Evolutionary conservation across 495 filamentous ascomycete genomes (phyloP).

Genomic region (Niebla homalea): DNA sequence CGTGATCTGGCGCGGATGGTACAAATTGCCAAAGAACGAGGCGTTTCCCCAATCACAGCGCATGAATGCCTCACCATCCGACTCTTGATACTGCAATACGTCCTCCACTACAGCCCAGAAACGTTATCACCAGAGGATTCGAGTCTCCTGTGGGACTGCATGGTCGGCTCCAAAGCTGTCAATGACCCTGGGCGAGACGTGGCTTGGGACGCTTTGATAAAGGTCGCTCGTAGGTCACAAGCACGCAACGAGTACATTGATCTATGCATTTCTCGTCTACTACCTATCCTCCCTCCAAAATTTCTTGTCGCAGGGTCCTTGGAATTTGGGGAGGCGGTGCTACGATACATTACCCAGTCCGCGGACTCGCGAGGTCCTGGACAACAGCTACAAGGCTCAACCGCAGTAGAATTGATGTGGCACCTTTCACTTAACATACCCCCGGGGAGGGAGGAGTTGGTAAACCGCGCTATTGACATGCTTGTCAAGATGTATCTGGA

Average conservation of each 20-base stretch:
- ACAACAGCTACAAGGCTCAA: constrained; percentile 15
- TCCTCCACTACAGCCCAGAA: constrained; percentile 45
- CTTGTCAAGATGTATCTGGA: constrained; percentile 70
- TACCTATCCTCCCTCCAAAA: constrained; percentile 47
- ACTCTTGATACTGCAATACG: constrained; percentile 40
- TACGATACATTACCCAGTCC: constrained; percentile 29
- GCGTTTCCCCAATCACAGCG: constrained; percentile 23
- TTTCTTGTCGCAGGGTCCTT: constrained; percentile 55
- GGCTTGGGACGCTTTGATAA: constrained; percentile 53
- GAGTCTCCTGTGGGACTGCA: constrained; percentile 48
- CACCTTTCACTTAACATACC: constrained; percentile 61
- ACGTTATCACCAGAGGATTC: constrained; percentile 49
- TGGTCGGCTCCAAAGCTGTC: constrained; percentile 48
- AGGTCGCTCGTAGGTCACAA: constrained; percentile 30
- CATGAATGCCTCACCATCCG: constrained; percentile 31
- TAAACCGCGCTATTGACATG: constrained; percentile 44
- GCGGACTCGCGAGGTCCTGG: constrained; percentile 5
- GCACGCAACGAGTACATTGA: constrained; percentile 50
- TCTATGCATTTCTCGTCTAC: constrained; percentile 50
- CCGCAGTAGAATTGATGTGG: constrained; percentile 71
- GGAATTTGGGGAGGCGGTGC: constrained; percentile 48
- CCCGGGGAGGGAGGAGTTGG: constrained; percentile 48
- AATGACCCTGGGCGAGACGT: constrained; percentile 41
- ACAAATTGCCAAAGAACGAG: constrained; percentile 22
- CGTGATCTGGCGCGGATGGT: constrained; percentile 36